Base-by-base conservation (phyloP, 176 grass and related monocot species). In the Zoysia japonica region DNA sequence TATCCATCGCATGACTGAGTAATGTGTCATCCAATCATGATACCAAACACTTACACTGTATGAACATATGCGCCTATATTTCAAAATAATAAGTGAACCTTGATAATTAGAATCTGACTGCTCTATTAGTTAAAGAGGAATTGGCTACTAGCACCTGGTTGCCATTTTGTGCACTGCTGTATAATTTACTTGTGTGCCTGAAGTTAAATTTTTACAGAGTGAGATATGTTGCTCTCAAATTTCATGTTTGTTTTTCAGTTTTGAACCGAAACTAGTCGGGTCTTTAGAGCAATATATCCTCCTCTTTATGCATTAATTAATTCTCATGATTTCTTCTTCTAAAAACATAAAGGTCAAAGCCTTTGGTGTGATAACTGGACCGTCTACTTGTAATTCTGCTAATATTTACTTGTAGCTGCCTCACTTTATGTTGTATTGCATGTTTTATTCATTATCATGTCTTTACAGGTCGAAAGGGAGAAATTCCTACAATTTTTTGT, bases 401-500 rank as follows among this genome's bases (percentile, higher is more conserved):
- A 61, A 77, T 44, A 57, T 62, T 77, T 60, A 39, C 1, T n/a
- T 66, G 69, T 50, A 70, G 20, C 65, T 60, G 7, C 51, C 49
- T 70, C 12, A 70, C 6, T 62, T 62, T 53, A 40, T 40, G 46
- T 48, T 50, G 28, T 50, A 74, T 78, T 87, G 79, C 72, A 83
- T 79, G 62, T 79, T 68, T 40, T 62, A 9, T 75, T 78, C 19
- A 10, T 36, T 36, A 61, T 61, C 10, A 36, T 61, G 59, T 35
- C 19, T 61, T 64, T 85, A 79, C 88, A 97, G 94, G 88, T 62
- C 28, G 91, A 97, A 82, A 97, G 88, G 78, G 89, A 86, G 78
- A 92, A 94, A 83, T 86, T 79, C 17, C 80, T 97, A 55, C 91
- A 97, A 80, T n/a, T 75, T 82, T 97, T 97, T 83, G 72, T 92